Evolutionary conservation across 139 green algal genomes (phyloP), one percentile per base, ranked within the genome.

Genomic region (Coelastrella sp.): DNA sequence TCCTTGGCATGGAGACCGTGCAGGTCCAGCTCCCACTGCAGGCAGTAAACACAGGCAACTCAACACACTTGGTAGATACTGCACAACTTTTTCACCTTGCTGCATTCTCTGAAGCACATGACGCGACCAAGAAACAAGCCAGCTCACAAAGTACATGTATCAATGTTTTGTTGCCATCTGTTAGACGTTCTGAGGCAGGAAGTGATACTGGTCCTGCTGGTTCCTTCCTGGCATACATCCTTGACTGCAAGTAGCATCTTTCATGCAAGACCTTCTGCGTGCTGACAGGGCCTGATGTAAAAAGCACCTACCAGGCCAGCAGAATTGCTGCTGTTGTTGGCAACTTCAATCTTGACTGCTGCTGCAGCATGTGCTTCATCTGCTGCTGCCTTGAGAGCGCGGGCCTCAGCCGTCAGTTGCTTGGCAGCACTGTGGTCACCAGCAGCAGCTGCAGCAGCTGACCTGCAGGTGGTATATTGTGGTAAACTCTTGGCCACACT

Each of bases 1-100:
- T 90, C 85, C 19, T 12, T n/a, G 12, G 75, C 59, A 25, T 90
- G 85, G 24, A 90, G 57, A 11, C 85, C 85, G 35, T 90, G 85
- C 11, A 90, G n/a, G 57, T 90, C 85, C n/a, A 90, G 56, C 49
- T 81, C 65, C 65, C 56, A 80, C 70, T 80, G 56, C 73, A 82
- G 22, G 8, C 17, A 22, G n/a, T 24, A 57, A 49, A 61, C n/a
- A 61, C 49, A 24, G 49, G 17, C 56, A 68, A 61, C 15, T 73
- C 17, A 15, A n/a, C 14, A 73, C 65, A n/a, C 15, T 19, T 19
- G 17, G 15, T 73, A 19, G 65, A 15, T n/a, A 73, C 15, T 15
- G 15, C 65, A 73, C 65, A 73, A 15, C 65, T 19, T 15, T 73
- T 15, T 19, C 14, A 19, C 15, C 65, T n/a, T 73, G 65, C 14